These are phyloP conservation scores for Petunia hybrid DNA, from an alignment of 305 asterid species.

Conservation along the genomic window DNA sequence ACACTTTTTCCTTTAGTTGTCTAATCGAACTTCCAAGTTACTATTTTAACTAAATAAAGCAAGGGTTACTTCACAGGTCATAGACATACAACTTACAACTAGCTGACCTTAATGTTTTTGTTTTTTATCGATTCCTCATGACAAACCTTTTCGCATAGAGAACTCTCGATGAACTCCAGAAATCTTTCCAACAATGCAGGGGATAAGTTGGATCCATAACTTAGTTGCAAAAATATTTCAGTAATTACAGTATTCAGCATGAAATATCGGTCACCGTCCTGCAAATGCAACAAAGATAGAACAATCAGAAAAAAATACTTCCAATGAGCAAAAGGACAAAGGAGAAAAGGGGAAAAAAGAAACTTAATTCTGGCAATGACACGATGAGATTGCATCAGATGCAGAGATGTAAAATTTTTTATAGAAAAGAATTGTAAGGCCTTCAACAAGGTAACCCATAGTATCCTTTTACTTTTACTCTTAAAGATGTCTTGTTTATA, in stretches of 20 bases:
- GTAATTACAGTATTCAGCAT: conserved; percentile 68
- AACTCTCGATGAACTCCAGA: conserved; percentile 75
- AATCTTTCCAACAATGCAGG: conserved; percentile 66
- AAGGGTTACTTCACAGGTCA: not conserved
- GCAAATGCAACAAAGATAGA: conserved; percentile 48
- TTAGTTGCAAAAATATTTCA: conserved; percentile 71
- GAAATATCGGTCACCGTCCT: conserved; percentile 77
- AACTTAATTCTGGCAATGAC: not conserved
- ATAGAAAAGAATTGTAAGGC: not conserved
- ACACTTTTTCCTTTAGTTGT: not conserved
- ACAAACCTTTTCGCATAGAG: conserved; percentile 71
- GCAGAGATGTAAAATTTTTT: not conserved
- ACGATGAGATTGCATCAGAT: not conserved
- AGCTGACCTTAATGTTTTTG: conserved; percentile 2
- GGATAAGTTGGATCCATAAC: conserved; percentile 54
- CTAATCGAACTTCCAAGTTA: not conserved
- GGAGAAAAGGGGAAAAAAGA: not conserved
- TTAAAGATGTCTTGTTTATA: conserved; percentile 20
- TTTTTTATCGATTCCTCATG: not conserved
- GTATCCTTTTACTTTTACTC: not conserved
- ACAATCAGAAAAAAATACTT: conserved; percentile 38
- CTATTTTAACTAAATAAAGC: not conserved
- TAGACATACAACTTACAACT: not conserved
- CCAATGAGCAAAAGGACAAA: conserved; percentile 17
- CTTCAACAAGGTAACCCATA: not conserved